Evolutionary conservation across 805 yeast species (phyloP), one percentile per base, ranked within the genome.

Genomic region (Babjeviella inositovora): DNA sequence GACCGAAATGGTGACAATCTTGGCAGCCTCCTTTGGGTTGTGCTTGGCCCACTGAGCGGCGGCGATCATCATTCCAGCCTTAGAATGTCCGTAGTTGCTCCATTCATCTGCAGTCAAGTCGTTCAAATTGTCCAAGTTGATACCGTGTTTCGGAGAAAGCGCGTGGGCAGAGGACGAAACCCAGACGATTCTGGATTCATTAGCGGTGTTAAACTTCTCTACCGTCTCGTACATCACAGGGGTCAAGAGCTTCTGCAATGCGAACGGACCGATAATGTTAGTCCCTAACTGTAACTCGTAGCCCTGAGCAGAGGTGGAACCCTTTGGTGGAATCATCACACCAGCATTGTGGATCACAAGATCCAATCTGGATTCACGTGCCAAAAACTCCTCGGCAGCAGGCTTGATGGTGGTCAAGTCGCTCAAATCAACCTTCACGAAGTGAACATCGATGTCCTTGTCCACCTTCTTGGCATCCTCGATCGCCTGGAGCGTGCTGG

Each of bases 161-260:
- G 29, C 24, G 18, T 50, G 59, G 1, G 47, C 58, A 16, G 45
- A 23, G 1, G 69, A 61, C 2, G 62, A 33, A 2, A 60, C 45
- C 56, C 65, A 62, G 6, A 63, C 49, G 16, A 62, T 43, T 23
- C 70, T 43, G 6, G 56, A n/a, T n/a, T n/a, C n/a, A n/a, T n/a
- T n/a, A n/a, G n/a, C 44, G 21, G 32, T 35, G 1, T 38, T 28
- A 10, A 40, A 33, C 8, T 41, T 25, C 19, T 37, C 27, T 3
- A 52, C 45, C 3, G 60, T 40, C 14, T 43, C 32, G 13, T 46
- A 26, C 10, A 64, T 28, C 4, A 57, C 28, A 6, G 59, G 58
- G 13, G 42, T 44, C 22, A 60, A 34, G 13, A 45, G 35, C 25
- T 47, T 46, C 29, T 59, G 54, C 11, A 64, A 38, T n/a, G 60